Conservation (phyloP, 495 filamentous ascomycete species). For the Geopyxis carbonaria region DNA sequence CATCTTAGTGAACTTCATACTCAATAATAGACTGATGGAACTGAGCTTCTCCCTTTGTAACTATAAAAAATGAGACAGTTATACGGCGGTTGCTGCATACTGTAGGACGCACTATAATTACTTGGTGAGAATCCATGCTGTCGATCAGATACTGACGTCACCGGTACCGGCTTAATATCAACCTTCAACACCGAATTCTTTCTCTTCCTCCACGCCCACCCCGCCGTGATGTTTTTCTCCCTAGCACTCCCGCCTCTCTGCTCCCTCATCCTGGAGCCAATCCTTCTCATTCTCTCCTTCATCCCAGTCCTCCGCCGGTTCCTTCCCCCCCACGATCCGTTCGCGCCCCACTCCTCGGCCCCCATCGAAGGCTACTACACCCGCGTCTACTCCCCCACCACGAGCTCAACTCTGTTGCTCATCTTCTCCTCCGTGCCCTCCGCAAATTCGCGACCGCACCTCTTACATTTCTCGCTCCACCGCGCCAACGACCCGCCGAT, state of each 20-base stretch:
- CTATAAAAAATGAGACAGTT: no score
- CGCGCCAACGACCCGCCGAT: no score
- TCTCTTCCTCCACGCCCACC: not conserved
- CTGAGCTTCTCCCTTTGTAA: no score
- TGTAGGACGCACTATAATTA: no score
- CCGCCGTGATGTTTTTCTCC: not conserved
- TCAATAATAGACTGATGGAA: no score
- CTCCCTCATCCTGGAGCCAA: slow-evolving; percentile 12
- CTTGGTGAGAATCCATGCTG: no score
- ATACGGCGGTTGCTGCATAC: no score
- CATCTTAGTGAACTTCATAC: no score
- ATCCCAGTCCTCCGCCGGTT: slow-evolving; percentile 9
- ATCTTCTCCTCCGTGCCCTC: slow-evolving; percentile 25
- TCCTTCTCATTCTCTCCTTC: slow-evolving; percentile 12
- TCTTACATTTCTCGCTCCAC: slow-evolving; percentile 31
- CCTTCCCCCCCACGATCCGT: slow-evolving; percentile 17
- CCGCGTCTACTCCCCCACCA: slow-evolving; percentile 30
- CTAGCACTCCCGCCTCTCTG: slow-evolving; percentile 3
- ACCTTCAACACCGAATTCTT: not conserved
- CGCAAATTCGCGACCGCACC: slow-evolving; percentile 26
- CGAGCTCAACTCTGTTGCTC: slow-evolving; percentile 23
- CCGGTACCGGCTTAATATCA: no score
- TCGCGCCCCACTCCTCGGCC: slow-evolving; percentile 26
- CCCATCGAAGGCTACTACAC: slow-evolving; percentile 35
- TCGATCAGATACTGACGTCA: no score